A percentile compares a stretch with the other conserved stretches of the same genome.
phyloP scores from a whole-genome alignment of 305 asterid genomes.

The Rubia tinctorum region DNA sequence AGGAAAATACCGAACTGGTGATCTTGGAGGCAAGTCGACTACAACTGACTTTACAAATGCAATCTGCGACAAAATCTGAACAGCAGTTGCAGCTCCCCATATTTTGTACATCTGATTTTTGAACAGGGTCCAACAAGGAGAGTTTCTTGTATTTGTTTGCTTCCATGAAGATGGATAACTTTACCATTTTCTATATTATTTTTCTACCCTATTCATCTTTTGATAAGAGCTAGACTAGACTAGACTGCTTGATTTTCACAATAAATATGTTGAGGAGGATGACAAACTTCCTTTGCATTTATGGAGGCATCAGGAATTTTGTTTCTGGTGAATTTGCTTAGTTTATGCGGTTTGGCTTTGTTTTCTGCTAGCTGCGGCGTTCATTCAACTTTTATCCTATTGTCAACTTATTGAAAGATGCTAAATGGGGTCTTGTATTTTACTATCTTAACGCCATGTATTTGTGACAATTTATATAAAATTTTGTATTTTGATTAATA shows the following conservation, averaged over 20 bases:
- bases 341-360: not conserved
- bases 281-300: not conserved
- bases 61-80: slow-evolving; percentile 75
- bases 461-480: too few species aligned
- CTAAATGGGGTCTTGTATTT: too few species aligned
- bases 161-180: slow-evolving; percentile 9
- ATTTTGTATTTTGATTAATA: too few species aligned
- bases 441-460: too few species aligned
- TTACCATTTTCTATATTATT: slow-evolving; percentile 1
- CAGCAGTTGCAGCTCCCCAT: slow-evolving; percentile 8
- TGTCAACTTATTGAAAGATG: too few species aligned
- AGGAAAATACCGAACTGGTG: slow-evolving; percentile 91
- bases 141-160: not conserved
- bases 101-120: slow-evolving; percentile 36
- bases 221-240: not conserved
- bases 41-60: slow-evolving; percentile 94
- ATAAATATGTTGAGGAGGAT: not conserved
- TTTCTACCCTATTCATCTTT: slow-evolving; percentile 1
- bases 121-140: slow-evolving; percentile 30
- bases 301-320: not conserved
- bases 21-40: slow-evolving; percentile 86
- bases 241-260: not conserved
- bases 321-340: not conserved
- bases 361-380: not conserved
- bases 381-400: not conserved